phyloP scores from a whole-genome alignment of 306 rosid genomes.

The Potentilla sterilis region DNA sequence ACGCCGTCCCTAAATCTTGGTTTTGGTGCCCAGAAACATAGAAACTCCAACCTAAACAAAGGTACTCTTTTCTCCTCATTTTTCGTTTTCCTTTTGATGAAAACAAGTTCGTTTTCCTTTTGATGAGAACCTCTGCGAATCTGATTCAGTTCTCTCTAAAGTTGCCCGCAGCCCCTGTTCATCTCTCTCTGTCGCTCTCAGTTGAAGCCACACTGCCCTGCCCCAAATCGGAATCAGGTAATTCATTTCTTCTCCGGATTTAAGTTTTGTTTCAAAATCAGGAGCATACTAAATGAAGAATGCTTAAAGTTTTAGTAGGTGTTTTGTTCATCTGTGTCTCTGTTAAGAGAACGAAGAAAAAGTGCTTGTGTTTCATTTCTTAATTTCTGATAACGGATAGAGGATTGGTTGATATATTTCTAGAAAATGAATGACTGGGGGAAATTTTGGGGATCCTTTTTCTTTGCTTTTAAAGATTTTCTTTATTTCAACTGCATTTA shows the following conservation, averaged over 20 bases:
- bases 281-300: neutral
- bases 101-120: too few relatives aligned
- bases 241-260: neutral
- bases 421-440: neutral
- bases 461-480: neutral
- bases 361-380: neutral
- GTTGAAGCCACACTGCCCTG: neutral
- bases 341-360: neutral
- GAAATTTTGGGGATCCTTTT: neutral
- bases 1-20: too few relatives aligned
- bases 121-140: too few relatives aligned
- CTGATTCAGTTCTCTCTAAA: too few relatives aligned
- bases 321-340: neutral
- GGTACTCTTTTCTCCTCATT: too few relatives aligned
- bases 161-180: neutral
- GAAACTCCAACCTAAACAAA: too few relatives aligned
- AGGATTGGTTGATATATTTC: neutral
- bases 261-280: neutral
- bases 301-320: neutral
- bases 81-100: too few relatives aligned
- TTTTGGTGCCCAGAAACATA: too few relatives aligned
- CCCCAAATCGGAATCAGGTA: neutral
- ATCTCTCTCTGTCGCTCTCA: too few relatives aligned
- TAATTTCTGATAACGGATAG: neutral
- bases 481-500: neutral